Evolutionary conservation across 1,139 yeast genomes (phyloP).

Genomic region (Kodamaea sp.): DNA sequence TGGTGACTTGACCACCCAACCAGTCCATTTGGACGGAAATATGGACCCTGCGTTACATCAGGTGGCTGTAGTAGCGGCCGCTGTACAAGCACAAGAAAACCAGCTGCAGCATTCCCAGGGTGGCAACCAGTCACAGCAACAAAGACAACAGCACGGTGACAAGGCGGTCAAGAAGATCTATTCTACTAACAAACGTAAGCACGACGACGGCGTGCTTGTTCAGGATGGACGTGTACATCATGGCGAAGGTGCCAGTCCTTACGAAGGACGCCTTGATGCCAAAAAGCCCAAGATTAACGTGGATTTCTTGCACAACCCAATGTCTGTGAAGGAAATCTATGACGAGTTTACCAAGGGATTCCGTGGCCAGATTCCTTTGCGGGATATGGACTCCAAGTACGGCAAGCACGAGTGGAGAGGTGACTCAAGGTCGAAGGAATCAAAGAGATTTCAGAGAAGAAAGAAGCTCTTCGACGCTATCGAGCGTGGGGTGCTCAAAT

Average conservation of each 20-base stretch:
- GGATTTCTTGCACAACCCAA: slow-evolving; percentile 48
- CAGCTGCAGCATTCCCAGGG: slow-evolving; percentile 10
- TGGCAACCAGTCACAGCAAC: slow-evolving; percentile 9
- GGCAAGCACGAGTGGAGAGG: slow-evolving; percentile 53
- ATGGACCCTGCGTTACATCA: slow-evolving; percentile 45
- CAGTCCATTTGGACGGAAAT: slow-evolving; percentile 28
- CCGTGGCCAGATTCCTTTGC: slow-evolving; percentile 47
- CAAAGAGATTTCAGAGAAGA: slow-evolving; percentile 47
- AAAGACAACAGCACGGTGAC: slow-evolving; percentile 8
- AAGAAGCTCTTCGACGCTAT: slow-evolving; percentile 50
- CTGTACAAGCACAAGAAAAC: slow-evolving; percentile 25
- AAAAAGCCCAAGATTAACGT: slow-evolving; percentile 40
- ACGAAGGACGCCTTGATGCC: slow-evolving; percentile 12
- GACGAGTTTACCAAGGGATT: slow-evolving; percentile 50
- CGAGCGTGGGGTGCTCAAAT: slow-evolving; percentile 42
- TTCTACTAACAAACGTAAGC: slow-evolving; percentile 15
- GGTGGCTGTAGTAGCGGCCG: slow-evolving; percentile 42
- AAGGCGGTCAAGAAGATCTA: slow-evolving; percentile 12
- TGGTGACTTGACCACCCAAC: slow-evolving; percentile 12
- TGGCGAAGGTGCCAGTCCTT: slow-evolving; percentile 7
- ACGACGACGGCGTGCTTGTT: slow-evolving; percentile 8
- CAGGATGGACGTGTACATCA: slow-evolving; percentile 4
- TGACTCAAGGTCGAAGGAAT: slow-evolving; percentile 48
- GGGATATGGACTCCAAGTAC: slow-evolving; percentile 45
- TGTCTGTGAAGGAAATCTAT: slow-evolving; percentile 47